Evolutionary conservation across 352 stramenopile genomes (phyloP), one percentile per base, ranked within the genome.

Genomic region (Albugo laibachii): DNA sequence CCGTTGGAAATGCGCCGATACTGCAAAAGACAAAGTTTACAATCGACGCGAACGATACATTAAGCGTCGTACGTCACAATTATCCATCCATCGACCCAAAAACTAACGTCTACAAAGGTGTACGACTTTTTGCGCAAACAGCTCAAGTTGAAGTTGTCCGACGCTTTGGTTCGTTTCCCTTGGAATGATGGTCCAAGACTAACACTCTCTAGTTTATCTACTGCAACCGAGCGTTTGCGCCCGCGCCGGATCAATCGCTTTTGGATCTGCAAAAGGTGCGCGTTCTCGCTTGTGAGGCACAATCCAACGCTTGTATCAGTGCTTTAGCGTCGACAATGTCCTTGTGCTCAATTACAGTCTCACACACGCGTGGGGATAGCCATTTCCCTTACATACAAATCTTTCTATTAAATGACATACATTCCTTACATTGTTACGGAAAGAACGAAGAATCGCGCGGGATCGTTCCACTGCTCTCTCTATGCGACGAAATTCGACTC

Each of bases 1-100:
- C 74, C 1, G 72, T 81, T 48, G 77, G 74, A 38, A 86, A 66
- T 40, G 77, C 74, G 36, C 74, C 74, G 47, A 63, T 91, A 18
- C 84, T 91, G 73, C 86, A 91, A 58, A 72, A 75, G 45, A 91
- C 67, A 52, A 91, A 91, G 58, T 91, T 91, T 50, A 91, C 74
- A 1, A 75, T 87, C 21, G 80, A 69, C 19, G 77, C 72, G 13
- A 51, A 65, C 16, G 77, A 91, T 47, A 57, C 67, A 34, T 67
- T 91, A 20, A 84, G 77, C 31, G 69, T 87, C 38, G 77, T 84
- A 48, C 50, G 68, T 62, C 13, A 5, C 19, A 13, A 12, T 41
- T n/a, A 11, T 37, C 13, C 42, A 13, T 10, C 19, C 48, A 2
- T 36, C 13, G 1, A 24, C 5, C 19, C 6, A 48, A n/a, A 14